Evolutionary conservation across 192 early-diverging fungal species (phyloP).

Genomic region (Linnemannia hyalina): DNA sequence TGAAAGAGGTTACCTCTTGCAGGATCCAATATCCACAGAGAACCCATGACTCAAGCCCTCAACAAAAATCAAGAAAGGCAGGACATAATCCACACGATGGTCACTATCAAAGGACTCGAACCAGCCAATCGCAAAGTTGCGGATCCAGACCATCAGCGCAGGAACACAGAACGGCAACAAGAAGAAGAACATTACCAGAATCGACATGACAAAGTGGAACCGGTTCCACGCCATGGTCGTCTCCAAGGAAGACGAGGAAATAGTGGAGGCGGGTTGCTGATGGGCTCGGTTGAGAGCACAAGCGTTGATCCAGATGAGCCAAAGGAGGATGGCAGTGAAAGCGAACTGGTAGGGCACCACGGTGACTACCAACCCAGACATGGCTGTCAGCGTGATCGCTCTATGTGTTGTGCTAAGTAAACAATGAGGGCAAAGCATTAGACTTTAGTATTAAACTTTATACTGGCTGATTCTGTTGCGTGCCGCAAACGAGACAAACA

Average conservation of each 20-base stretch:
- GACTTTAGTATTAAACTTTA: too few relatives aligned
- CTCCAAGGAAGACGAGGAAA: neutral
- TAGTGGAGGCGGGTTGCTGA: neutral
- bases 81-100: conserved; percentile 67
- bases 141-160: conserved; percentile 79
- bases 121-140: conserved; percentile 79
- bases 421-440: neutral
- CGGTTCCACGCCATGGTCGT: conserved; percentile 39
- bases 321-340: conserved; percentile 75
- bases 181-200: conserved; percentile 73
- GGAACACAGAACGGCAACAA: conserved; percentile 77
- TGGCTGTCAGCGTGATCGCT: conserved; percentile 48
- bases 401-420: conserved; percentile 31
- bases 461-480: too few relatives aligned
- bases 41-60: conserved; percentile 46
- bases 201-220: conserved; percentile 68
- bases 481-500: neutral
- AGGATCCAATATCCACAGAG: conserved; percentile 60
- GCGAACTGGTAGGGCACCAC: conserved; percentile 84
- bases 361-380: conserved; percentile 70
- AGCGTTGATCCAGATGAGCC: conserved; percentile 65
- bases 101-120: conserved; percentile 76
- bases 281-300: conserved; percentile 53
- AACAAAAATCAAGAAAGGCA: conserved; percentile 61
- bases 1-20: conserved; percentile 61